These are phyloP conservation scores for Cercospora sesami DNA, from an alignment of 2,329 filamentous ascomycete species.

Conservation along the genomic window DNA sequence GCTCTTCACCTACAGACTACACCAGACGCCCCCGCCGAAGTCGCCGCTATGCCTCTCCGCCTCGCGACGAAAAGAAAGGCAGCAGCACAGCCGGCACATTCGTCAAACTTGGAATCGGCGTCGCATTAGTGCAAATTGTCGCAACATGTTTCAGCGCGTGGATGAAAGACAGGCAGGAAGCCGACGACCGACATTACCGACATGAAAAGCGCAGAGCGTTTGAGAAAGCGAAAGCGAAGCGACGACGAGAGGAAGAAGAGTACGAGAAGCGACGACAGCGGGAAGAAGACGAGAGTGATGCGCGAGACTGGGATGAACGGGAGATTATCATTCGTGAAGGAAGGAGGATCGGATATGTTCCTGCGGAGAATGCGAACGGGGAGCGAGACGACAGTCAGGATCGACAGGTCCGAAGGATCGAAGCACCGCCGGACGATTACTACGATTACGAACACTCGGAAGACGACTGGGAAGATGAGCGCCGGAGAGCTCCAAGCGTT, in stretches of 20 bases:
- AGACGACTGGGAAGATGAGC: conserved; percentile 15
- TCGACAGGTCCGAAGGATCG: conserved; percentile 12
- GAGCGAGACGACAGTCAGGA: conserved; percentile 7
- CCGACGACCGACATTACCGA: conserved; percentile 12
- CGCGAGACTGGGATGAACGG: conserved; percentile 10
- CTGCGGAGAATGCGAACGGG: background rate
- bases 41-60: conserved; percentile 16
- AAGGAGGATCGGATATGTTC: conserved; percentile 14
- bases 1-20: conserved; percentile 12
- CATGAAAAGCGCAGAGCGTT: conserved; percentile 20
- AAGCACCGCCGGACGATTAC: conserved; percentile 13
- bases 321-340: conserved; percentile 19
- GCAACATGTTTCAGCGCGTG: conserved; percentile 13
- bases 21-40: background rate
- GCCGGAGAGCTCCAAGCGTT: conserved; percentile 13
- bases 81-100: conserved; percentile 16
- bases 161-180: conserved; percentile 19
- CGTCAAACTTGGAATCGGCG: conserved; percentile 18
- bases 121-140: conserved; percentile 16
- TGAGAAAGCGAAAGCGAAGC: conserved; percentile 22
- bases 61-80: conserved; percentile 11
- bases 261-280: conserved; percentile 24
- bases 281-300: conserved; percentile 29
- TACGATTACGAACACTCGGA: conserved; percentile 6
- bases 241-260: conserved; percentile 16